phyloP scores from a whole-genome alignment of 805 yeast species.

The Yarrowia yakushimensis region DNA sequence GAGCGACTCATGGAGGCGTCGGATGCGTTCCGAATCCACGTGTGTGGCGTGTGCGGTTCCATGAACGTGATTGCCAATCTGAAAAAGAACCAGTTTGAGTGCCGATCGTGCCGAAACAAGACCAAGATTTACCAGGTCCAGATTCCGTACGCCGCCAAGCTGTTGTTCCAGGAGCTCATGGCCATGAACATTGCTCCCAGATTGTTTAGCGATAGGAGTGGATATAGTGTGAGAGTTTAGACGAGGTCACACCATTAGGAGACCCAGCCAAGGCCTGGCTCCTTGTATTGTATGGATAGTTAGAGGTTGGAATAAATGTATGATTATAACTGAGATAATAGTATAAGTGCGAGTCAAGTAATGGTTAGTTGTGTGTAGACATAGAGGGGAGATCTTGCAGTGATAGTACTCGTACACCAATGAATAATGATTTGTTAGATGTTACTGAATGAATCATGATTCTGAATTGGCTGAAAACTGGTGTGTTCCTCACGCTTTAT shows the following conservation, averaged over 20 bases:
- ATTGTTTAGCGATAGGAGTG: slow-evolving; percentile 88
- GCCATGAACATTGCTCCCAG: slow-evolving; percentile 99
- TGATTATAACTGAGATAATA: background rate
- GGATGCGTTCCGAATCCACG: slow-evolving; percentile 96
- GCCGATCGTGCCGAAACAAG: slow-evolving; percentile 97
- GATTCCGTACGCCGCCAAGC: slow-evolving; percentile 97
- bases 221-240: slow-evolving; percentile 38
- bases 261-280: background rate
- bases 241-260: background rate
- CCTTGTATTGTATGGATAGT: slow-evolving; percentile 5
- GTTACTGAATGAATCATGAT: too few species aligned
- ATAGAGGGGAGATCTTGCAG: too few species aligned
- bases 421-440: too few species aligned
- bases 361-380: too few species aligned
- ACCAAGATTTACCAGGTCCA: slow-evolving; percentile 97
- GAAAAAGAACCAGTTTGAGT: slow-evolving; percentile 96
- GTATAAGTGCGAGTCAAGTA: too few species aligned
- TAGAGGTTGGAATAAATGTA: slow-evolving; percentile 11
- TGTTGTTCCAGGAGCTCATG: slow-evolving; percentile 97
- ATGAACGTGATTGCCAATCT: slow-evolving; percentile 97
- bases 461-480: too few species aligned
- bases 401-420: too few species aligned
- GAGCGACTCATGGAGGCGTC: slow-evolving; percentile 99
- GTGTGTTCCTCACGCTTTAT: too few species aligned
- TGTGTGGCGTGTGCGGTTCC: slow-evolving; percentile 97